These are phyloP conservation scores for Marasmius sp. DNA, from an alignment of 1,284 basidiomycete genomes.

Conservation along the genomic window DNA sequence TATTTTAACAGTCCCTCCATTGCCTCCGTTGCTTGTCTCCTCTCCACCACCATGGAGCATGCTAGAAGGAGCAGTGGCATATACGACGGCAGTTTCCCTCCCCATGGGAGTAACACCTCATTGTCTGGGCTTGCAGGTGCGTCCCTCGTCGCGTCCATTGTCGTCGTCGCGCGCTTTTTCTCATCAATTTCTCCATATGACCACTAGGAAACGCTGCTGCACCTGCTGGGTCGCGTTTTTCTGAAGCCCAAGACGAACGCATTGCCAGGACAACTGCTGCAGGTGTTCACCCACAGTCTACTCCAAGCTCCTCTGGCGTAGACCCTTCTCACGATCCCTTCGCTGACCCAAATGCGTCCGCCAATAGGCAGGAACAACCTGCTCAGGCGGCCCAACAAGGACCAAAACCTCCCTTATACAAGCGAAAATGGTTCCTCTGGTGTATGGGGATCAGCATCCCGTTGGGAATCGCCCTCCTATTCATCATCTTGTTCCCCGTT, in stretches of 20 bases:
- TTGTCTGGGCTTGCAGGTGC: conserved; percentile 33
- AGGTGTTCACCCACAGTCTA: conserved; percentile 20
- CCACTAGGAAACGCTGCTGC: conserved; percentile 35
- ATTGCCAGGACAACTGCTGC: conserved; percentile 27
- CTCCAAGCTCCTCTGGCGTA: background rate
- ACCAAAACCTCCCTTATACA: conserved; percentile 33
- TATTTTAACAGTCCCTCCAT: conserved; percentile 16
- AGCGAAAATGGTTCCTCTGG: conserved; percentile 39
- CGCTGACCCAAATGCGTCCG: conserved; percentile 8
- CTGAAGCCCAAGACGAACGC: conserved; percentile 17
- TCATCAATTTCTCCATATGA: background rate
- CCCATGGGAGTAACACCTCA: conserved; percentile 28
- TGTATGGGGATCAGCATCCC: conserved; percentile 50
- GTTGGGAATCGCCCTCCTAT: conserved; percentile 59
- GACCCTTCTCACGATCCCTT: conserved; percentile 13
- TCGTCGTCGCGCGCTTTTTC: conserved; percentile 1
- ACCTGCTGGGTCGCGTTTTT: conserved; percentile 35
- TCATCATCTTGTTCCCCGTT: conserved; percentile 65
- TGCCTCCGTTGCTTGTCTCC: conserved; percentile 15
- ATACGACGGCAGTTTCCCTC: conserved; percentile 32
- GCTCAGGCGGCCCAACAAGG: conserved; percentile 9
- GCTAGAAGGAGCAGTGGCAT: conserved; percentile 36
- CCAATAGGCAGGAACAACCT: conserved; percentile 14
- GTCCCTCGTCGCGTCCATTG: conserved; percentile 1
- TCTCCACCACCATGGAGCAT: conserved; percentile 38